Evolutionary conservation across 2,329 filamentous ascomycete species (phyloP), one percentile per base, ranked within the genome.

Genomic region (Monosporascus sp.): DNA sequence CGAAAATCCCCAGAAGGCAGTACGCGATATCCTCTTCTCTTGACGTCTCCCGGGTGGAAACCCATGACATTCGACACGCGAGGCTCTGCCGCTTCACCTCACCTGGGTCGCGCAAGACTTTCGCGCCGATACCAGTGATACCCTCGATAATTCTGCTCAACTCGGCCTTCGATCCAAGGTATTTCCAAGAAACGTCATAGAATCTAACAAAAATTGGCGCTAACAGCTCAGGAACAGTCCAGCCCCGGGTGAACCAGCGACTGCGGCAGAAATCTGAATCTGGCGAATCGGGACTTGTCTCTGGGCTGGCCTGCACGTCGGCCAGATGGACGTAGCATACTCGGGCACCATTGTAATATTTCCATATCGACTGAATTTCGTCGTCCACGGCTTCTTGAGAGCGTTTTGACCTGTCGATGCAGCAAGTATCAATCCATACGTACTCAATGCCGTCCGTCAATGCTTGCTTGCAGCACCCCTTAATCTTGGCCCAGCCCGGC

Each of bases 401-500:
- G 4, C n/a, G n/a, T 7, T 46, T 46, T 6, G 43, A n/a, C 43
- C 43, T 20, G 43, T 19, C 43, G 40, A 51, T 44, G 24, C 49
- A 51, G 40, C 38, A 51, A 24, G 40, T 51, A 22, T 51, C 49
- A 22, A 51, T 44, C 49, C 49, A 51, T n/a, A 51, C 43, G 49
- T 51, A 44, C 49, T 51, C 36, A 26, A 44, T 14, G 27, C 49
- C 37, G n/a, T 43, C 37, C n/a, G 40, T 44, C 19, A 41, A 7
- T 9, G 49, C 40, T 7, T 44, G 49, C 17, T 20, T 19, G 38
- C 40, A 41, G 31, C 38, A 41, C 5, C 49, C 49, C 9, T 51
- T 41, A 22, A 51, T 16, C 49, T 51, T 51, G 37, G 49, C 16
- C 47, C 47, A 49, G 26, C 47, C 47, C 16, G 31, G 36, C 47